phyloP scores from a whole-genome alignment of 805 yeast species.

The Komagataella ulmi region DNA sequence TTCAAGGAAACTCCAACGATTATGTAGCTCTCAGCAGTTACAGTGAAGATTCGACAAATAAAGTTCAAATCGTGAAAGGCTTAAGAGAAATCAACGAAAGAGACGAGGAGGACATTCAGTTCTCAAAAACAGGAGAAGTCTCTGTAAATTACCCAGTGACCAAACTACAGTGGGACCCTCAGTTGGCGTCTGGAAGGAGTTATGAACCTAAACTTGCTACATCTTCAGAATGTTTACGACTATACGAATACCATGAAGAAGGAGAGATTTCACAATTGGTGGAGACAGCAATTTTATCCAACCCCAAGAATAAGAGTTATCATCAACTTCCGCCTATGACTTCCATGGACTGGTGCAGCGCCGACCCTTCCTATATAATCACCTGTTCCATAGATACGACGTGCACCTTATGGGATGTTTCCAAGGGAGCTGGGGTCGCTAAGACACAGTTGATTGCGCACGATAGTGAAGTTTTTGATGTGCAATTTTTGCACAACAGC shows the following conservation, averaged over 20 bases:
- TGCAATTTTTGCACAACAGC: slow-evolving; percentile 63
- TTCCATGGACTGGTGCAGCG: slow-evolving; percentile 83
- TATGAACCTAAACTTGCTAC: slow-evolving; percentile 41
- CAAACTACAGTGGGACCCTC: slow-evolving; percentile 60
- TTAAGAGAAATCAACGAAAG: slow-evolving; percentile 8
- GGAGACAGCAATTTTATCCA: slow-evolving; percentile 26
- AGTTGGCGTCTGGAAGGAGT: slow-evolving; percentile 14
- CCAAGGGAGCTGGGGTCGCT: slow-evolving; percentile 46
- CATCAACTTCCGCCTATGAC: slow-evolving; percentile 76
- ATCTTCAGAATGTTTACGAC: slow-evolving; percentile 56
- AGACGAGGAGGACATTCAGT: slow-evolving; percentile 17
- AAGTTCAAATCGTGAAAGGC: slow-evolving; percentile 38
- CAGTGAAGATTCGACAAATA: slow-evolving; percentile 65
- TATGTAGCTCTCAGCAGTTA: slow-evolving; percentile 61
- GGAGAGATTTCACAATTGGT: slow-evolving; percentile 10
- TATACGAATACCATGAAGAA: slow-evolving; percentile 20
- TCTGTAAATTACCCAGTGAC: slow-evolving; percentile 59
- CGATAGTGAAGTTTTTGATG: slow-evolving; percentile 91
- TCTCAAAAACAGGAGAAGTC: slow-evolving; percentile 35
- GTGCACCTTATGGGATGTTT: slow-evolving; percentile 90
- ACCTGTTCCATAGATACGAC: slow-evolving; percentile 92
- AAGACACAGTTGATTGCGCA: slow-evolving; percentile 94
- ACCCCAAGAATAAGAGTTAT: slow-evolving; percentile 29
- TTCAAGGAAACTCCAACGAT: slow-evolving; percentile 23
- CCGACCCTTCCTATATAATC: slow-evolving; percentile 56